Conservation (phyloP, 1,284 basidiomycete genomes). For the Trametes polyzona region DNA sequence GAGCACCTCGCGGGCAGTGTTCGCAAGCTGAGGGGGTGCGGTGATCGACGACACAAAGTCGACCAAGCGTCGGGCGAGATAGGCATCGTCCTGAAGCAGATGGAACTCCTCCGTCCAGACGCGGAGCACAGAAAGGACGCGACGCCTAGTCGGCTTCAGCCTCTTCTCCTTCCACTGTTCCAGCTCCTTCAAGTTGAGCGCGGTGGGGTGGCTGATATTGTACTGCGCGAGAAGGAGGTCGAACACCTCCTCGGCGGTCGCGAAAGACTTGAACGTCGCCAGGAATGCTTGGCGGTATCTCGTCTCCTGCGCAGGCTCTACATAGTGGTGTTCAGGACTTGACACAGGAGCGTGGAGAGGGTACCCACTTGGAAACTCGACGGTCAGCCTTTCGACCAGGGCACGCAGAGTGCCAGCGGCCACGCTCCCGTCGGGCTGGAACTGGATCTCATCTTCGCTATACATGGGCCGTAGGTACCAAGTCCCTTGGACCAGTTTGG, state of each 20-base stretch:
- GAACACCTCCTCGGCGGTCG: constrained; percentile 68
- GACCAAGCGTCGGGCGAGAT: constrained; percentile 57
- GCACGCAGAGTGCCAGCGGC: constrained; percentile 70
- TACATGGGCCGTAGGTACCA: constrained; percentile 73
- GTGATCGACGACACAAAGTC: constrained; percentile 56
- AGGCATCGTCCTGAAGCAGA: constrained; percentile 64
- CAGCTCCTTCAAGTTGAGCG: constrained; percentile 54
- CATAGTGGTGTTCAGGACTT: not conserved
- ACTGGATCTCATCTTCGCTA: constrained; percentile 54
- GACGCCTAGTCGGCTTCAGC: constrained; percentile 57
- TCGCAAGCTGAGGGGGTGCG: constrained; percentile 46
- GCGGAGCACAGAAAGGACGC: constrained; percentile 58
- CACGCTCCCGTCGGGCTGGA: constrained; percentile 61
- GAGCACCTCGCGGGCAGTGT: constrained; percentile 53
- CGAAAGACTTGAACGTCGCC: constrained; percentile 81
- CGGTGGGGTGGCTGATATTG: constrained; percentile 56
- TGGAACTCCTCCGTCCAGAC: constrained; percentile 66
- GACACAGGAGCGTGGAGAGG: not conserved
- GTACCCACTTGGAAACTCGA: constrained; percentile 56
- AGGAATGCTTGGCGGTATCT: constrained; percentile 71
- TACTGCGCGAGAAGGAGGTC: constrained; percentile 69
- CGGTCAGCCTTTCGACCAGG: constrained; percentile 70
- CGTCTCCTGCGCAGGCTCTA: constrained; percentile 50
- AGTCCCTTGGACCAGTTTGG: constrained; percentile 40
- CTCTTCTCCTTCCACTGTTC: constrained; percentile 70